Conservation (phyloP, 2,329 filamentous ascomycete species). For the Nemania bipapillata region DNA sequence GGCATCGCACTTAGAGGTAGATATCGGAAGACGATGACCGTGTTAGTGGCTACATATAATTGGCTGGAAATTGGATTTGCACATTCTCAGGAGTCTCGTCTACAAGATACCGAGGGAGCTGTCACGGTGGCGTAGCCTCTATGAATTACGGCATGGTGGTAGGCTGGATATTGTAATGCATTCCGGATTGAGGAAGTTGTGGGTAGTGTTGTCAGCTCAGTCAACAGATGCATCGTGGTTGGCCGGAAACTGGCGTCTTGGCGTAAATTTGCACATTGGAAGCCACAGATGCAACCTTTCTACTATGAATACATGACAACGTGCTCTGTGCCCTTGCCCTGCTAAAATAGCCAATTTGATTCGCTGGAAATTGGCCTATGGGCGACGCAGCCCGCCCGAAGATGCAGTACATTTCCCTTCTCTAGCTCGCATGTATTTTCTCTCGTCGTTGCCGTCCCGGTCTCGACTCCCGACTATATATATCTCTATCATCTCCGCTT, state of each 20-base stretch:
- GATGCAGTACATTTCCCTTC: too few relatives aligned
- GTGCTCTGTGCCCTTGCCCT: background rate
- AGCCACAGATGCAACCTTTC: too few relatives aligned
- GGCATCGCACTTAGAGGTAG: background rate
- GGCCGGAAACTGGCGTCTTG: background rate
- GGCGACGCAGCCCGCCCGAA: too few relatives aligned
- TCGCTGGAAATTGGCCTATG: slow-evolving; percentile 6
- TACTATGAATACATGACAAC: too few relatives aligned
- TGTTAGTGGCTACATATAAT: background rate
- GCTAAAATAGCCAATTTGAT: background rate
- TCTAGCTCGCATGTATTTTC: too few relatives aligned
- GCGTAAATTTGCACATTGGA: too few relatives aligned
- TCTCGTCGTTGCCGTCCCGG: too few relatives aligned
- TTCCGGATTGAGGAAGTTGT: too few relatives aligned
- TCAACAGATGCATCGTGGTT: background rate
- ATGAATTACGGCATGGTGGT: background rate
- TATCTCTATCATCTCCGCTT: too few relatives aligned
- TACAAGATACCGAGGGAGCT: background rate
- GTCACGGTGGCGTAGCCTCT: background rate
- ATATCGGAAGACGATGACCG: background rate
- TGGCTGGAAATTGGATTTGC: slow-evolving; percentile 14
- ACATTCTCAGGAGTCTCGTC: background rate
- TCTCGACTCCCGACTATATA: too few relatives aligned
- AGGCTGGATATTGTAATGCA: slow-evolving; percentile 2
- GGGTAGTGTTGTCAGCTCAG: too few relatives aligned